These are phyloP conservation scores for Pyrenophora teres DNA, from an alignment of 2,329 filamentous ascomycete species.

Conservation along the genomic window DNA sequence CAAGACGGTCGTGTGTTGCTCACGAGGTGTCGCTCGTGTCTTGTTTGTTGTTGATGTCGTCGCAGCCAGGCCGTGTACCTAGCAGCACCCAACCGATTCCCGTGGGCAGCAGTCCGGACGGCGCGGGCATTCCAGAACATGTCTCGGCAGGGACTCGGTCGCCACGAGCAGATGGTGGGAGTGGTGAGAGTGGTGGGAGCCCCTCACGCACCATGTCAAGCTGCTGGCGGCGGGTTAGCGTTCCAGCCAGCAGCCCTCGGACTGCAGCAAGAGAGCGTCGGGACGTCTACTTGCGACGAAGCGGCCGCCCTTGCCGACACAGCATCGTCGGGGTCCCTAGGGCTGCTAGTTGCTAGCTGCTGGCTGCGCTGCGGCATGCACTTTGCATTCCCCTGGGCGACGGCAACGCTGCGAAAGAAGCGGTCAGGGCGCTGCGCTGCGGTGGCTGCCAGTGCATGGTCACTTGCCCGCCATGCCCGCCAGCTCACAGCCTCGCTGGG, in stretches of 20 bases:
- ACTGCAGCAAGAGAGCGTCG: slow-evolving; percentile 2
- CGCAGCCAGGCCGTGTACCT: not conserved
- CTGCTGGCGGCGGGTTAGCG: slow-evolving; percentile 18
- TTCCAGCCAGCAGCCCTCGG: slow-evolving; percentile 6
- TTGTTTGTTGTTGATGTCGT: not conserved
- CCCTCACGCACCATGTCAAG: slow-evolving; percentile 12
- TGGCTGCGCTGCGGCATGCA: too few species aligned
- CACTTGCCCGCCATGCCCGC: slow-evolving; percentile 26
- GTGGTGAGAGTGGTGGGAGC: not conserved
- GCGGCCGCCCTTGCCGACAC: slow-evolving; percentile 28
- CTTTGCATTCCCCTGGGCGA: slow-evolving; percentile 32
- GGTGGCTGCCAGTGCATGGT: slow-evolving; percentile 16
- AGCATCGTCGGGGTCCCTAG: slow-evolving; percentile 15
- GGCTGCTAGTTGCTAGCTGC: slow-evolving; percentile 12
- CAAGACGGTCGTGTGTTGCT: not conserved
- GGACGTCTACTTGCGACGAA: slow-evolving; percentile 13
- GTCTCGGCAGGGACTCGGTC: slow-evolving; percentile 18
- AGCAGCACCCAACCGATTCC: slow-evolving; percentile 1
- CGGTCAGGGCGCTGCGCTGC: slow-evolving; percentile 27
- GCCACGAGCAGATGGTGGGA: slow-evolving; percentile 10
- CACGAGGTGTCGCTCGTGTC: not conserved
- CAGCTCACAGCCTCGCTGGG: slow-evolving; percentile 30
- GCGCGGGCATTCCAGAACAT: slow-evolving; percentile 29
- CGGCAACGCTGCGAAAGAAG: slow-evolving; percentile 27
- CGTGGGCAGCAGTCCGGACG: not conserved